Base-by-base conservation (phyloP, 768 basidiomycete genomes). In the Clavaria fumosa region DNA sequence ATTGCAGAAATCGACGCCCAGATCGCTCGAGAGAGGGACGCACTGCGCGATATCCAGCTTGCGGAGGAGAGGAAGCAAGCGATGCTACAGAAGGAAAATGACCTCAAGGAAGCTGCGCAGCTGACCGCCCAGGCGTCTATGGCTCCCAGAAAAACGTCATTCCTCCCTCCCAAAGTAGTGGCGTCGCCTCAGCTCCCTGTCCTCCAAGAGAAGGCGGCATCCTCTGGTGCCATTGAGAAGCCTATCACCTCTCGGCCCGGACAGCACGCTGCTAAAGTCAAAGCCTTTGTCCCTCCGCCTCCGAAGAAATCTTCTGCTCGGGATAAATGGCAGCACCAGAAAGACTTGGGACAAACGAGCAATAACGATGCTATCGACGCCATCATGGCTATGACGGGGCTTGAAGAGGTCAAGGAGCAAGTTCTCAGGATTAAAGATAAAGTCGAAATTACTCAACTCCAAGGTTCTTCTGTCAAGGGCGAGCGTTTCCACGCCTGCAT, bases 361-460 rank as follows among this genome's bases (percentile, higher is more conserved):
- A 53, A 47, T 17, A 75, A 74, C 40, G 48, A 51, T 4, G 56
- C 66, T n/a, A 67, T 82, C 17, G 78, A 81, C 44, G 57, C 61
- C 2, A 66, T 78, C 44, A 81, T 81, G 78, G 65, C 52, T 3
- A 69, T 82, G 72, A 74, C 64, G 2, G 78, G 78, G 2, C 61
- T 82, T 3, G 78, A 80, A 47, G 56, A 64, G 1, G 76, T 82
- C 40, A 82, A 81, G 51, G 42, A 42, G 5, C 58, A 76, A 42
- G 59, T 79, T 7, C 60, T 82, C n/a, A 45, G 48, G 1, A 72
- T 79, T 43, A 70, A 75, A 41, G 66, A 56, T 9, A 72, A 68
- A 45, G 66, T 82, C 7, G 75, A 78, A 14, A 54, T 61, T 0
- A 57, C 60, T 20, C 54, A 50, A n/a, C 63, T 77, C 5, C 78